Evolutionary conservation across 345 rosid species (phyloP), one percentile per base, ranked within the genome.

Genomic region (Balakata baccata): DNA sequence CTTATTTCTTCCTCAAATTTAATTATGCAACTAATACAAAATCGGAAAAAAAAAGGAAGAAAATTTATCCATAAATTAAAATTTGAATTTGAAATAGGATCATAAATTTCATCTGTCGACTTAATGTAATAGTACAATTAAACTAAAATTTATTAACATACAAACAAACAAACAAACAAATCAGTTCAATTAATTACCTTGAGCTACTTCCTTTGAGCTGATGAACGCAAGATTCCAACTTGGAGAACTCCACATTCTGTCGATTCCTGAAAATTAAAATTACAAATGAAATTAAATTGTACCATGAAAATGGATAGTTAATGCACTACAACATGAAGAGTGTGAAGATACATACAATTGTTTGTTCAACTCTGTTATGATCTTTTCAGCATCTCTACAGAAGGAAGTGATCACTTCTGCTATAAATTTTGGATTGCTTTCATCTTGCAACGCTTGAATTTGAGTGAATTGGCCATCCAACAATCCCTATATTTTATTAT

Each of bases 391-490:
- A 57, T 78, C 84, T n/a, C n/a, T 66, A 76, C 84, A 78, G 65
- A 84, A 84, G 56, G 81, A 54, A 17, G 62, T 51, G 49, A 81
- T 78, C 37, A 84, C 82, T 84, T 81, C 82, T n/a, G 69, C 63
- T 9, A 79, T 75, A 25, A 84, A 84, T 4, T 71, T 60, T 10
- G 86, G 84, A 68, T 79, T 76, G 47, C 38, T 51, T 45, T 47
- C 69, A 58, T 81, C 84, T 68, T 77, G 79, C 65, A 81, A 47
- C 68, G 75, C 79, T 68, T 71, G 83, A 71, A 84, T 43, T 54
- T 81, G 77, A 64, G 71, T 29, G 54, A 81, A 79, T 25, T 84
- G 81, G 23, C 57, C 51, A 22, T 84, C 83, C 70, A 79, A 34
- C 51, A 84, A 13, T 68, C 77, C 79, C 84, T 81, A 63, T 60